phyloP scores from a whole-genome alignment of 2,329 filamentous ascomycete species.

The Penicillium palitans region DNA sequence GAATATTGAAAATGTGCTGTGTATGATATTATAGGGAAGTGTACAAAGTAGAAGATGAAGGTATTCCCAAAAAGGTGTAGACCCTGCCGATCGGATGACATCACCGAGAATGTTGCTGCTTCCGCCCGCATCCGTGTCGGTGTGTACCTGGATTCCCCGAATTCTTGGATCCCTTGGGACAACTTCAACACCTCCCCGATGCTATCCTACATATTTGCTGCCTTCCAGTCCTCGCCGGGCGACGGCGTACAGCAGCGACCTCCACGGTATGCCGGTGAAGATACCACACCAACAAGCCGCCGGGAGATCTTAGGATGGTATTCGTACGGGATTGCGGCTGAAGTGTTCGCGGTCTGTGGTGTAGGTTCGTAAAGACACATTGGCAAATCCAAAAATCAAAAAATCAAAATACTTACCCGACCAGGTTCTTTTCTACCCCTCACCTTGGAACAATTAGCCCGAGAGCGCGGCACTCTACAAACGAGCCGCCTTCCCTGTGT shows the following conservation, averaged over 20 bases:
- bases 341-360: conserved; percentile 89
- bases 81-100: conserved; percentile 9
- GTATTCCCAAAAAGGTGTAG: background rate
- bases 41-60: background rate
- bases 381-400: background rate
- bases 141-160: conserved; percentile 1
- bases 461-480: conserved; percentile 83
- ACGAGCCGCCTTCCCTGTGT: conserved; percentile 34
- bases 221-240: conserved; percentile 16
- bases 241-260: conserved; percentile 30
- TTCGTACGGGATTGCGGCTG: conserved; percentile 88
- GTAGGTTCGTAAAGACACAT: conserved; percentile 51
- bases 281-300: conserved; percentile 75
- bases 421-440: conserved; percentile 90
- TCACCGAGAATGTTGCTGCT: background rate
- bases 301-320: conserved; percentile 90
- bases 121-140: conserved; percentile 12
- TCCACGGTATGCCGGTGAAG: conserved; percentile 73
- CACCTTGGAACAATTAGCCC: conserved; percentile 83
- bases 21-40: background rate
- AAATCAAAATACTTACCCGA: background rate
- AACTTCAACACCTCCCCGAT: conserved; percentile 13
- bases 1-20: background rate
- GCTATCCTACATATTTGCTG: conserved; percentile 22
- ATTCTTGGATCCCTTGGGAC: background rate